Evolutionary conservation across 2,329 filamentous ascomycete genomes (phyloP), one percentile per base, ranked within the genome.

Genomic region (Neopestalotiopsis sp.): DNA sequence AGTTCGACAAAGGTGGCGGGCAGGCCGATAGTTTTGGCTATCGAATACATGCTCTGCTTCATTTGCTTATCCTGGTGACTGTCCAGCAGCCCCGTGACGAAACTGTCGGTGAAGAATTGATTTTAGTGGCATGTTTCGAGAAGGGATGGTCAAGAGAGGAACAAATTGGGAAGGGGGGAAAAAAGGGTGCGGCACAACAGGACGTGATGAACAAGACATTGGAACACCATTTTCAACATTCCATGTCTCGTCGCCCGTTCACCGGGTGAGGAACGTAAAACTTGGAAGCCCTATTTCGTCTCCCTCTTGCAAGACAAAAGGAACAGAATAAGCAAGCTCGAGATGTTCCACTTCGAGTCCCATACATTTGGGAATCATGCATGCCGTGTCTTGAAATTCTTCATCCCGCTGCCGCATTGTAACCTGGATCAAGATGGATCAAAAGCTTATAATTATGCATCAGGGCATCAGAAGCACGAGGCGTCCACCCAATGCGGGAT

Each of bases 1-100:
- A 97, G 85, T 83, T 97, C 94, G 67, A 98, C 94, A 79, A 97
- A 97, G 0, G 92, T 91, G 0, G 91, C 89, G 0, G 92, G 92
- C 68, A 94, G 81, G 0, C 88, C 90, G 68, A 94, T 88, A 53
- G 86, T 89, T 78, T 88, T 90, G 70, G 91, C 92, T 30, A 92
- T 85, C 57, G 88, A 86, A 79, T 92, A 92, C 92, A 94, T 94
- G 80, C 87, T 91, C 82, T 87, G 87, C 82, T 89, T 93, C 79
- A 83, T 87, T 76, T 84, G 87, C 77, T 88, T 90, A 80, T 90
- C 87, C 79, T 91, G 91, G 74, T 92, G 90, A 62, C 90, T 88
- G 78, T 96, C 93, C 62, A 94, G 85, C 69, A 95, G 87, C 56
- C 93, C 93, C 0, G 93, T 96, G 28, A 95, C 91, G 78, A 96